Base-by-base conservation (phyloP, 2,329 filamentous ascomycete species). In the Nakataea oryzae region DNA sequence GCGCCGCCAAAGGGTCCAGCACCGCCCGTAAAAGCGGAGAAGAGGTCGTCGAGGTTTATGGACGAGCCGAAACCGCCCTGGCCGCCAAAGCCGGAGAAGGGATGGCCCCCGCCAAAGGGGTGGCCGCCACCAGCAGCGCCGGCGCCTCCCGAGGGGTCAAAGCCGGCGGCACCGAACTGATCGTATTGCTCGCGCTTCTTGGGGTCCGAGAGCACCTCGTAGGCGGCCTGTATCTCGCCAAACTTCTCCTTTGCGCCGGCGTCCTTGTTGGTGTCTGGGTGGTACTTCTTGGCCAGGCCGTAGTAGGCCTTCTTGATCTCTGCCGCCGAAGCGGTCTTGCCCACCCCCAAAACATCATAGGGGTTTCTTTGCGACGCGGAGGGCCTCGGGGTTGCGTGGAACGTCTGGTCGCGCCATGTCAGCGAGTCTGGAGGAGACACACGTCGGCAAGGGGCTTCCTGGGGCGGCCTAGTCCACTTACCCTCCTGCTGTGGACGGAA, bases 281-380 rank as follows among this genome's bases (percentile, higher is more conserved):
- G 95, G 73, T 86, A 99, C 72, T 97, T 99, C 76, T 99, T 99
- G 26, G 95, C 95, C 63, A 97, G 81, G 60, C 93, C 91, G 73
- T 99, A 99, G 79, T 99, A 99, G 3, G 95, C 93, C 75, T 97
- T 97, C 74, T 99, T 99, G 73, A 99, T 97, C 47, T 97, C 93
- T 64, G 86, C 80, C 3, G 91, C 79, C 1, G 90, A 87, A n/a
- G 95, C 91, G 65, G 76, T 82, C 74, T 93, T 96, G 70, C 80
- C 80, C 32, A 99, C 91, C 17, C 95, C 95, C 30, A 99, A 86
- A 4, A 90, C 83, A 66, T 86, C 84, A 75, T 99, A 99, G 1
- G 95, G 95, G 70, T 99, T 90, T 73, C 90, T 85, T 50, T 72
- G 75, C 30, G 85, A 76, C 6, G 80, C 80, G 27, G 78, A 71